A percentile compares a stretch with the other conserved stretches of the same genome.
Evolutionary conservation across 352 stramenopile species (phyloP).

Genomic region (Phytopythium sindhum): DNA sequence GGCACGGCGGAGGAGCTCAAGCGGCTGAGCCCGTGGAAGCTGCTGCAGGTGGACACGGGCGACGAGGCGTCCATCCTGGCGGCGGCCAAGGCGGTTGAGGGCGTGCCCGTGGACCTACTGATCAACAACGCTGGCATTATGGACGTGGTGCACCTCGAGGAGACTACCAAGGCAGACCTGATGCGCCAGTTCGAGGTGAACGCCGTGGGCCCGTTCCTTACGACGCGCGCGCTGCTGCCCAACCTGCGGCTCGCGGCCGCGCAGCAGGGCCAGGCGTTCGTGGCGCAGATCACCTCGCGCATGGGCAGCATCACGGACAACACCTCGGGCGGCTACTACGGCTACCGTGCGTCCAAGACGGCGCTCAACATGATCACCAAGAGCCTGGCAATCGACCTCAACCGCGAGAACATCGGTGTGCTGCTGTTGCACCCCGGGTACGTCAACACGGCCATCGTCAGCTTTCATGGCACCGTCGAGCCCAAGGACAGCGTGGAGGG

Average conservation of each 20-base stretch:
- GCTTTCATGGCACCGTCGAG: conserved; percentile 37
- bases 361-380: conserved; percentile 79
- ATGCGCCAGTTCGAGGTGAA: conserved; percentile 78
- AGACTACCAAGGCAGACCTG: conserved; percentile 48
- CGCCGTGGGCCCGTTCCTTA: conserved; percentile 58
- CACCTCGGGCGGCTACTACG: conserved; percentile 54
- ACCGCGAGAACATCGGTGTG: conserved; percentile 48
- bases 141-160: conserved; percentile 18
- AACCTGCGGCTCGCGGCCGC: conserved; percentile 42
- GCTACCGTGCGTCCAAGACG: conserved; percentile 77
- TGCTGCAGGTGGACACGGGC: conserved; percentile 46
- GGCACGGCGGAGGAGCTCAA: conserved; percentile 27
- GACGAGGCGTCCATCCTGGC: conserved; percentile 50
- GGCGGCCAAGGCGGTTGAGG: conserved; percentile 33
- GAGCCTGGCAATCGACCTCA: conserved; percentile 48
- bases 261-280: conserved; percentile 33
- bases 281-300: conserved; percentile 54
- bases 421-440: conserved; percentile 62
- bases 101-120: conserved; percentile 50
- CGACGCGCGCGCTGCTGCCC: conserved; percentile 53
- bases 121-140: conserved; percentile 74
- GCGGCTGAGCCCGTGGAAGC: conserved; percentile 34
- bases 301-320: conserved; percentile 67
- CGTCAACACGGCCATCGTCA: conserved; percentile 58
- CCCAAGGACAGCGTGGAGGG: conserved; percentile 41